Evolutionary conservation across 108 stramenopile genomes (phyloP), one percentile per base, ranked within the genome.

Genomic region (Skeletonema tropicum): DNA sequence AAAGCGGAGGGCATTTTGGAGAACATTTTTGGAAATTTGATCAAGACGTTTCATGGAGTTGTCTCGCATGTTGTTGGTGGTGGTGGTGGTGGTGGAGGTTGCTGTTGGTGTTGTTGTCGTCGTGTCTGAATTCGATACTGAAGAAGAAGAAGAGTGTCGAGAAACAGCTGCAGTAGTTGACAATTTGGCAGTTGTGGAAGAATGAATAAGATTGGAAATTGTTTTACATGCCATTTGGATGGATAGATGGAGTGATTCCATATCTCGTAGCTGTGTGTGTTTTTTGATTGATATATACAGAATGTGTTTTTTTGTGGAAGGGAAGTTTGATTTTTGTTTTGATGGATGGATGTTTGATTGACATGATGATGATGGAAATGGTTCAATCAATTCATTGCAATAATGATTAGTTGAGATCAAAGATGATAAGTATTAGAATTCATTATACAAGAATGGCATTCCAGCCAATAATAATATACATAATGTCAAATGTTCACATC

Each of bases 31-130:
- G 26, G 96, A 94, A 29, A 99, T 80, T 64, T 96, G 83, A 83
- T 99, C 98, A 11, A 99, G 89, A 68, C 98, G 97, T 90, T 98
- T 98, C 89, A 97, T 96, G 59, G 81, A 82, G 33, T 86, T 86
- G 73, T 97, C 95, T 7, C 96, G 85, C 26, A 92, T 87, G 85
- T 97, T 35, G 6, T 21, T 38, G 38, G 9, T 38, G 38, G 55
- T 67, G 21, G 73, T 21, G 36, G 21, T 64, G 38, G 11, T 39
- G 1, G 11, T 35, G 6, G 35, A n/a, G n/a, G n/a, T n/a, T n/a
- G n/a, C n/a, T n/a, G n/a, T n/a, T n/a, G n/a, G n/a, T n/a, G n/a
- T 35, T 6, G 35, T 35, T 35, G 35, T 35, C 6, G 33, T 35
- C 4, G 33, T 29, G 26, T 29, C 26, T 29, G 26, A 29, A 29